Conservation (phyloP, 1,139 yeast genomes). For the Pichia sp. region DNA sequence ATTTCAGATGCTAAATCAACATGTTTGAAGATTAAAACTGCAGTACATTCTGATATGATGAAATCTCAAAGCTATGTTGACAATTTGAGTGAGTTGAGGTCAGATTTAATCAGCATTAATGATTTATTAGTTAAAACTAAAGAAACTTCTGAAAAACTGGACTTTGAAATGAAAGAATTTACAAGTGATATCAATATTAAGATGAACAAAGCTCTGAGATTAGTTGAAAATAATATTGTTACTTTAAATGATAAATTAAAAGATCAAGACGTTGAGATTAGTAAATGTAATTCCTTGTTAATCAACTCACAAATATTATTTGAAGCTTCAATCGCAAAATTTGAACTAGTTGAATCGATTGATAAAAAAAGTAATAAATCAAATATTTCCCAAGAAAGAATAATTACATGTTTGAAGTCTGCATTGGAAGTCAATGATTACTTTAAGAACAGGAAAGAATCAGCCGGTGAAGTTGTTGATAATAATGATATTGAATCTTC, state of each 20-base stretch:
- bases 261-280: conserved; percentile 19
- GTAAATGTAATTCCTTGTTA: conserved; percentile 23
- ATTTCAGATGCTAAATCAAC: conserved; percentile 1
- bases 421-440: conserved; percentile 15
- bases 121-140: neutral
- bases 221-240: conserved; percentile 13
- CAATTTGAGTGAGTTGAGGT: neutral
- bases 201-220: conserved; percentile 16
- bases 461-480: neutral
- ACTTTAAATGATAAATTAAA: conserved; percentile 15
- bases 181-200: conserved; percentile 6
- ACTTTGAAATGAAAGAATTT: neutral
- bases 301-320: conserved; percentile 23
- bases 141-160: neutral
- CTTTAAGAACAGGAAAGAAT: conserved; percentile 8
- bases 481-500: neutral
- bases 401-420: conserved; percentile 16
- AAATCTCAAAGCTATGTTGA: conserved; percentile 2
- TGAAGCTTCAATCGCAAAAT: conserved; percentile 24
- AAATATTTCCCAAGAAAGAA: conserved; percentile 5
- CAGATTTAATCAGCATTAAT: neutral
- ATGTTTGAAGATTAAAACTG: conserved; percentile 4
- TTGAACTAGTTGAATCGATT: conserved; percentile 13
- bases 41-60: conserved; percentile 10
- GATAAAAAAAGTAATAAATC: conserved; percentile 1